Base-by-base conservation (phyloP, 225 moss, liverwort and hornwort species). In the Takakia lepidozioides region DNA sequence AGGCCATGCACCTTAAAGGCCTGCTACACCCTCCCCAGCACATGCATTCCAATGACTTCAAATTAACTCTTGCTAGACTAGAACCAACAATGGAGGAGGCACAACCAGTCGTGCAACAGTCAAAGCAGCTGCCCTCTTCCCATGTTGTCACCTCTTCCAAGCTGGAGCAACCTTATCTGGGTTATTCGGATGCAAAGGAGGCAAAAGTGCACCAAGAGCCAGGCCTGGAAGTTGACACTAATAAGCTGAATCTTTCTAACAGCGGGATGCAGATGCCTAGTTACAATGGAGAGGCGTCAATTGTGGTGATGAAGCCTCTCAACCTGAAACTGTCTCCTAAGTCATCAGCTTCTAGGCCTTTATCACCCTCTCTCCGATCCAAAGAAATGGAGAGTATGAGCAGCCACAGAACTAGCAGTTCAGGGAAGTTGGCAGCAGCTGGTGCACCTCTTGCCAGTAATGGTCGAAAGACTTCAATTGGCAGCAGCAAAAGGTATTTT, bases 251-350 rank as follows among this genome's bases (percentile, higher is more conserved):
- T n/a, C n/a, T n/a, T n/a, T n/a, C n/a, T n/a, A n/a, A n/a, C n/a
- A n/a, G n/a, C n/a, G n/a, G n/a, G n/a, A n/a, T n/a, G n/a, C n/a
- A n/a, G n/a, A n/a, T n/a, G n/a, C n/a, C n/a, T n/a, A n/a, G n/a
- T n/a, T 46, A 29, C 34, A 57, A 24, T 57, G 61, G 71, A 29
- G 65, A 65, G 65, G 71, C 71, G 20, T 65, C 71, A 21, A 71
- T 71, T 35, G 71, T 71, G 43, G 65, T 71, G 46, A 71, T 71
- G 71, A 71, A 71, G 48, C 71, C 71, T n/a, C 52, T 71, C 41
- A 65, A 60, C 30, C 40, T 39, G 15, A 71, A 65, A 54, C 71
- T 17, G 56, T 48, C 20, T 65, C 61, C 29, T 65, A 65, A n/a
- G n/a, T n/a, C n/a, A n/a, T n/a, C n/a, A n/a, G n/a, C 36, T 38